phyloP scores from a whole-genome alignment of 768 basidiomycete genomes.

The Tubosaeta sp. region DNA sequence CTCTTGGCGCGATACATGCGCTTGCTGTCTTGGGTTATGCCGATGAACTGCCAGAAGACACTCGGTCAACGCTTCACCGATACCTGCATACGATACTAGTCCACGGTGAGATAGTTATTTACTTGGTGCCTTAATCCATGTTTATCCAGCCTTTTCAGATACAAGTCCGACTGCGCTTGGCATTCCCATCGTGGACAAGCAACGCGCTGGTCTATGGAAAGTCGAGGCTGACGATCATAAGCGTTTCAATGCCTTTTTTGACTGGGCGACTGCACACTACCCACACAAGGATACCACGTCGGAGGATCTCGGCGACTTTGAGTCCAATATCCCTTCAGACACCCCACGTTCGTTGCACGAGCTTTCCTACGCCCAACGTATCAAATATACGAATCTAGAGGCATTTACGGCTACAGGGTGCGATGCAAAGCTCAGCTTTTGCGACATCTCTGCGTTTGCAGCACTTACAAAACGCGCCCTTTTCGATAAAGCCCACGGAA shows the following conservation, averaged over 20 bases:
- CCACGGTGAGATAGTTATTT: conserved; percentile 11
- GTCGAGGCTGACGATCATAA: conserved; percentile 2
- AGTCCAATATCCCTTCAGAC: conserved; percentile 7
- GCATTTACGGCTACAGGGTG: conserved; percentile 4
- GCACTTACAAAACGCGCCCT: conserved; percentile 13
- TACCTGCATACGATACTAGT: conserved; percentile 19
- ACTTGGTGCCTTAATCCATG: neutral
- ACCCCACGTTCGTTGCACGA: conserved; percentile 10
- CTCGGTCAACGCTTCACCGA: conserved; percentile 5
- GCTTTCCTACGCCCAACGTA: conserved; percentile 11
- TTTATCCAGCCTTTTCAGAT: conserved; percentile 1
- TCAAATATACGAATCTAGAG: conserved; percentile 6
- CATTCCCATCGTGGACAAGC: neutral
- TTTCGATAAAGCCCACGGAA: conserved; percentile 12
- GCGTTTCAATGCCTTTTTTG: conserved; percentile 14
- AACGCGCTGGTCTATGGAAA: neutral
- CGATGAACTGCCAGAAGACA: conserved; percentile 7
- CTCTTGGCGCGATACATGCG: conserved; percentile 12
- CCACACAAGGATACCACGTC: conserved; percentile 15
- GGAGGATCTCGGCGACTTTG: conserved; percentile 14
- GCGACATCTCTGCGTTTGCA: conserved; percentile 5
- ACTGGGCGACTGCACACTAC: conserved; percentile 14
- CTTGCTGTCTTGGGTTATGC: conserved; percentile 12
- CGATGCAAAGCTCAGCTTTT: conserved; percentile 12
- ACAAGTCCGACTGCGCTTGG: conserved; percentile 2